A percentile compares a stretch with the other conserved stretches of the same genome.
phyloP scores from a whole-genome alignment of 208 protist species.

The Tritrichomonas foetus region DNA sequence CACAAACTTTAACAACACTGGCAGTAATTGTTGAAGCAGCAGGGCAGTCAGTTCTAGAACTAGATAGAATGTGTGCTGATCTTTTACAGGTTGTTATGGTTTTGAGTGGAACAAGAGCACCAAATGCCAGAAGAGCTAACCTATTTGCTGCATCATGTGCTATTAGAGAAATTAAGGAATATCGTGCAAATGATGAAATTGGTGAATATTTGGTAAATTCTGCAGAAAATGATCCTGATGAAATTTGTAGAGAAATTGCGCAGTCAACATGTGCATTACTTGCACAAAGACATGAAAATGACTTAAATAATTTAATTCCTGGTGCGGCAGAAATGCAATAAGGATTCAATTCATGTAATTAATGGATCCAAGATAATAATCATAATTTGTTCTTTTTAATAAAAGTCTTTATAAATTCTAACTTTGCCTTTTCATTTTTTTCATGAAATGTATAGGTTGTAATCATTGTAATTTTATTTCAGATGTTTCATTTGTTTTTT shows the following conservation, averaged over 20 bases:
- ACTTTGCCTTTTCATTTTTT: no score
- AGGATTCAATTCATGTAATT: no score
- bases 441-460: no score
- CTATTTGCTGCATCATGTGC: background rate
- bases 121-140: background rate
- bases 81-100: background rate
- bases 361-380: no score
- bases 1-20: background rate
- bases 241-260: background rate
- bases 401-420: no score
- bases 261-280: background rate
- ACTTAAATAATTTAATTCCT: background rate
- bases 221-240: slow-evolving; percentile 34
- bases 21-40: background rate
- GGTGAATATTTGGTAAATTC: background rate
- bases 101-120: background rate
- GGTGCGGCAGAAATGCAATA: background rate
- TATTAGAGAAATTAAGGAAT: background rate
- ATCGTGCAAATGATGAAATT: background rate
- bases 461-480: no score
- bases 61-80: background rate
- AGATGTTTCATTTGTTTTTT: no score
- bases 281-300: slow-evolving; percentile 22
- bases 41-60: background rate
- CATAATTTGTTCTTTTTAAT: no score